Base-by-base conservation (phyloP, 1,284 basidiomycete genomes). In the Veloboletus limbatus region DNA sequence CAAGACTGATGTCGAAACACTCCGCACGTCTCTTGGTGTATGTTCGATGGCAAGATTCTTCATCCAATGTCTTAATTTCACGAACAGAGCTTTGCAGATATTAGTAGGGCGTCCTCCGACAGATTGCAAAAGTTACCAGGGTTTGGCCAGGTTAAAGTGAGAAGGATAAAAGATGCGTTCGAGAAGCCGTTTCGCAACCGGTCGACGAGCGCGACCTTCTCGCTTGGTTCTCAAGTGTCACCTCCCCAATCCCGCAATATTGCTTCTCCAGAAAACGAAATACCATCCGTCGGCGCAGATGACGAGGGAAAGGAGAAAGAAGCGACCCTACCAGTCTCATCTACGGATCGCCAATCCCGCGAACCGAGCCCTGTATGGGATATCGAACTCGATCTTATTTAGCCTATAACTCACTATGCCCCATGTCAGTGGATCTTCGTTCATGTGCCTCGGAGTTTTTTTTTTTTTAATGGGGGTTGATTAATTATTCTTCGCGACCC, bases 1-100 rank as follows among this genome's bases (percentile, higher is more conserved):
- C 71, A 97, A 96, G 74, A 98, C 96, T 1, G 97, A 99, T 60
- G 93, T 96, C 1, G 84, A 94, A 66, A 97, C 95, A 1, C 71
- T 99, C 21, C 79, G 89, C n/a, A 86, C 88, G 0, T 86, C 90
- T n/a, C 88, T 96, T 60, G 94, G 94, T 16, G 94, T 97, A 70
- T 53, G 87, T 75, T 32, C n/a, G 35, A 27, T 44, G 20, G 6
- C 10, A 21, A 17, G 21, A 17, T 20, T 27, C 32, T 6, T 50
- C 33, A 34, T 43, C n/a, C 40, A 35, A 16, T 11, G 16, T 34
- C 47, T 48, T 33, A 57, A 48, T 42, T 28, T 34, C 36, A 31
- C 13, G n/a, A 17, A 4, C 22, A 95, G 94, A 92, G 89, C 54
- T 90, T 98, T 54, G 80, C 85, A 4, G 81, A 84, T 47, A 88